Evolutionary conservation across 306 rosid genomes (phyloP).

Genomic region (Sicyos baderoa): DNA sequence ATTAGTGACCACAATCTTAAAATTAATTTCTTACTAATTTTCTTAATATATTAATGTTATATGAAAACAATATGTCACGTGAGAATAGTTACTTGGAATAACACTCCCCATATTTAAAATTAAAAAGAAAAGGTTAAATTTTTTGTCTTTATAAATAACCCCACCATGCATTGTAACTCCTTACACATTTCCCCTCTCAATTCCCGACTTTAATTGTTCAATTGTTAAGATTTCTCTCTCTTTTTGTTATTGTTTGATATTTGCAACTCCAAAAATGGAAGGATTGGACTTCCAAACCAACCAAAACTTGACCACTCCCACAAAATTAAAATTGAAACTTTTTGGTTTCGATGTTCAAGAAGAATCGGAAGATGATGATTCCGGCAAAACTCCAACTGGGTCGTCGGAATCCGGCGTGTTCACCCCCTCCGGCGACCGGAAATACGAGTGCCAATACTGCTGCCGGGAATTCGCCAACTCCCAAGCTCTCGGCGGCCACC

Average conservation of each 20-base stretch:
- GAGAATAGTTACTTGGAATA: too few species aligned
- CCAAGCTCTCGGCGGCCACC: conserved; percentile 98
- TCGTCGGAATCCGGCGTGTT: conserved; percentile 58
- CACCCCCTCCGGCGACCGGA: conserved; percentile 55
- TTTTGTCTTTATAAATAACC: conserved; percentile 11
- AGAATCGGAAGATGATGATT: conserved; percentile 49
- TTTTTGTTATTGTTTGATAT: not conserved
- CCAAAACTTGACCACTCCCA: conserved; percentile 19
- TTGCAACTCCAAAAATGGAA: not conserved
- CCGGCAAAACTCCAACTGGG: conserved; percentile 52
- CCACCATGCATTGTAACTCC: not conserved
- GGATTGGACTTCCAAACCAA: conserved; percentile 21
- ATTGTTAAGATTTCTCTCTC: not conserved
- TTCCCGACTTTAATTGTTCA: not conserved
- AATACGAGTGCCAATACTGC: conserved; percentile 94
- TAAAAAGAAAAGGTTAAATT: not conserved
- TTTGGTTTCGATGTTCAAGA: conserved; percentile 77
- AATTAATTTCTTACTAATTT: too few species aligned
- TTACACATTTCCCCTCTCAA: not conserved
- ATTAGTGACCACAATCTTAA: too few species aligned
- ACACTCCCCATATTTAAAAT: too few species aligned
- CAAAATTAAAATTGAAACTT: conserved; percentile 51
- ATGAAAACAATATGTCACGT: too few species aligned
- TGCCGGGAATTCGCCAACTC: conserved; percentile 89
- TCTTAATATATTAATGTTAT: too few species aligned